Base-by-base conservation (phyloP, 129 eudicot genomes). In the Arctium minus region DNA sequence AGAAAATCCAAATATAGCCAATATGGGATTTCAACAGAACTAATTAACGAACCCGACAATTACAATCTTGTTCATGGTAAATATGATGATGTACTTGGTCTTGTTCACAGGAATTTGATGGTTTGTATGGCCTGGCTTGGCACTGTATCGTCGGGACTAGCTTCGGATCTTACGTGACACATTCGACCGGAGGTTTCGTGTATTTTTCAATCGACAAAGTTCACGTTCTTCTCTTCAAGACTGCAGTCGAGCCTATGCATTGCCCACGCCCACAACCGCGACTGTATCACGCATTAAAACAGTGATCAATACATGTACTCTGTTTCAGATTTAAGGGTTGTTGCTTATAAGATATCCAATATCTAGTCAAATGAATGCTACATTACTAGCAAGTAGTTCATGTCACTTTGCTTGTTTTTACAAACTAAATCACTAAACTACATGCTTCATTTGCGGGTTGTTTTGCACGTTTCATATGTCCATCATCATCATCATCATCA, bases 121-220 rank as follows among this genome's bases (percentile, higher is more conserved):
- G 85, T 22, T 85, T 81, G 35, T 93, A 89, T 81, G 97, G 97
- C 8, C 97, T 94, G 31, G 96, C 97, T 17, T 93, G 97, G 97
- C 97, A 93, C 44, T 93, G 97, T 83, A 88, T 93, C 7, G 96
- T 93, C 2, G 96, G 97, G 31, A 89, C 94, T 44, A 91, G 97
- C 83, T 93, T 93, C 46, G 97, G 97, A 32, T 93, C 97, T 27
- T 93, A 88, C 69, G 97, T 93, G 32, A 93, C 97, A 4, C 96
- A 93, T 85, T 89, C 97, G 2, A 29, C 87, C 1, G 97, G 97
- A 69, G 91, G 96, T 30, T 93, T 93, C 80, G 67, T 93, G 89
- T 93, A 93, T 70, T 91, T 93, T 82, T 91, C 96, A 0, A 85
- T 93, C 13, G 96, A 93, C 76, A 93, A 91, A 80, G 86, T 91